phyloP scores from a whole-genome alignment of 441 rosid species.

The Lepidium campestre region DNA sequence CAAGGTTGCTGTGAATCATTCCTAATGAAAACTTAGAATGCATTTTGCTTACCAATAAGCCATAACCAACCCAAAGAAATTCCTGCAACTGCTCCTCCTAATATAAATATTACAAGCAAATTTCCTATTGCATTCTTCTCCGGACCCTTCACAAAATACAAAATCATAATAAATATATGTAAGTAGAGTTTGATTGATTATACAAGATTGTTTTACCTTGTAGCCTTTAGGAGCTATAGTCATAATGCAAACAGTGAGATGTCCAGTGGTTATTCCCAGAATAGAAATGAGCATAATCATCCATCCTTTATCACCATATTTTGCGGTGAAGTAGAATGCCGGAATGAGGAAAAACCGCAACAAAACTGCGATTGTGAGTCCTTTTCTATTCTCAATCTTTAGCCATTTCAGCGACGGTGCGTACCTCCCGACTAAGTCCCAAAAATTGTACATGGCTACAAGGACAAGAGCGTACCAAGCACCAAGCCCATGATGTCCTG shows the following conservation, averaged over 20 bases:
- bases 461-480: conserved; percentile 73
- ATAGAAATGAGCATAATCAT: conserved; percentile 70
- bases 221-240: conserved; percentile 80
- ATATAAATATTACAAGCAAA: conserved; percentile 52
- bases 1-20: background rate
- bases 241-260: conserved; percentile 73
- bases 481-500: conserved; percentile 70
- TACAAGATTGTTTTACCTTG: conserved; percentile 38
- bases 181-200: background rate
- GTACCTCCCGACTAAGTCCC: conserved; percentile 69
- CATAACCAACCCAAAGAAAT: conserved; percentile 82
- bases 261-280: conserved; percentile 77
- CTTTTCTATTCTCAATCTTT: conserved; percentile 64
- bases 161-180: background rate
- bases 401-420: conserved; percentile 47
- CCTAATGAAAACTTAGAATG: conserved; percentile 21
- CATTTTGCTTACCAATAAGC: conserved; percentile 67
- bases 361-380: conserved; percentile 37
- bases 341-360: conserved; percentile 62
- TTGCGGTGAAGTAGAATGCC: conserved; percentile 82
- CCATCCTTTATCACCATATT: conserved; percentile 85
- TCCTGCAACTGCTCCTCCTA: conserved; percentile 66
- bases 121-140: conserved; percentile 93
- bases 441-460: conserved; percentile 53
- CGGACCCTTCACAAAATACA: conserved; percentile 48